Percentiles rank a stretch among this genome's conserved stretches.
Evolutionary conservation across 768 basidiomycete genomes (phyloP).

Genomic region (Leucocoprinus leucothites): DNA sequence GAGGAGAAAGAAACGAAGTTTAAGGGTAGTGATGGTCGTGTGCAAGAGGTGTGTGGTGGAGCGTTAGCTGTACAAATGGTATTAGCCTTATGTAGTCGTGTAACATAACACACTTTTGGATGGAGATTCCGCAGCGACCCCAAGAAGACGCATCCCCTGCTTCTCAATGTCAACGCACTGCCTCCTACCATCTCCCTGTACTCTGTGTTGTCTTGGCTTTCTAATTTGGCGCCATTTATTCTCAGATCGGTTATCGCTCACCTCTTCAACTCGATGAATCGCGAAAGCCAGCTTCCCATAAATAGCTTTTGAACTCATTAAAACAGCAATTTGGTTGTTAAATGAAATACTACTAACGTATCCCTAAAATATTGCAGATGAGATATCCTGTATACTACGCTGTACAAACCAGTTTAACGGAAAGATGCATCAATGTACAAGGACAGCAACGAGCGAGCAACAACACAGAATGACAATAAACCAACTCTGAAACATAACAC

Average conservation of each 20-base stretch:
- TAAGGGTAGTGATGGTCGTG: neutral
- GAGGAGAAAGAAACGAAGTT: neutral
- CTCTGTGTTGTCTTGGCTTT: neutral
- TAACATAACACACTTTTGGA: neutral
- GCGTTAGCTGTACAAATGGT: neutral
- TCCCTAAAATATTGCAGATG: neutral
- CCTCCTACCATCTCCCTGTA: neutral
- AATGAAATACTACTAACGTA: neutral
- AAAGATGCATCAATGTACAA: no score
- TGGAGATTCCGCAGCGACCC: slow-evolving; percentile 7
- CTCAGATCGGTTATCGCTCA: no score
- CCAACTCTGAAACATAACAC: neutral
- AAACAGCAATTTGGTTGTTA: neutral
- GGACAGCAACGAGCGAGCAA: neutral
- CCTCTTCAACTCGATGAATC: no score
- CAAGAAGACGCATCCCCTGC: neutral
- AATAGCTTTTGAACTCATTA: neutral
- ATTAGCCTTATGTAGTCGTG: slow-evolving; percentile 5
- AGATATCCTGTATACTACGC: slow-evolving; percentile 1
- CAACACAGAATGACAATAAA: neutral
- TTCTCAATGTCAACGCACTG: neutral
- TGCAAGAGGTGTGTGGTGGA: neutral
- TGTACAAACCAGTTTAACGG: neutral
- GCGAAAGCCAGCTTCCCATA: no score
- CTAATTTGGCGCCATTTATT: neutral